A percentile compares a stretch with the other conserved stretches of the same genome.
phyloP scores from a whole-genome alignment of 2,329 filamentous ascomycete species.

The Pseudocercospora pini-densiflorae region DNA sequence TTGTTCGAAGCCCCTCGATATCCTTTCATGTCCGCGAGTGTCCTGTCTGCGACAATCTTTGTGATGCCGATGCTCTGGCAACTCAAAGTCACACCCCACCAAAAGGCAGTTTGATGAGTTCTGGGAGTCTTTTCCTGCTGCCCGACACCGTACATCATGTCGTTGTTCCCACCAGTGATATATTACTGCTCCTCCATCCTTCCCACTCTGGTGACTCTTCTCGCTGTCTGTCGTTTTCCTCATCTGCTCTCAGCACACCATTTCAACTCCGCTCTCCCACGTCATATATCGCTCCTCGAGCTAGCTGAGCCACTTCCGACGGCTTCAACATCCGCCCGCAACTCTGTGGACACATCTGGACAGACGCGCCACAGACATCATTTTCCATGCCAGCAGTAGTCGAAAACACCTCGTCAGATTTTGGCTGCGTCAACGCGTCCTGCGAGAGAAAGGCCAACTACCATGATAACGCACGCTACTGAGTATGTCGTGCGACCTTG shows the following conservation, averaged over 20 bases:
- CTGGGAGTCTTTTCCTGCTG: not conserved
- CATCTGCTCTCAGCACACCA: no score
- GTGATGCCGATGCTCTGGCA: not conserved
- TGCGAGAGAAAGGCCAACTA: not conserved
- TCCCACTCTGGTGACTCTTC: no score
- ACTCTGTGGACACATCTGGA: not conserved
- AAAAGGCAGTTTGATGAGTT: not conserved
- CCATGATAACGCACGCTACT: not conserved
- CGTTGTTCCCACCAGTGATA: not conserved
- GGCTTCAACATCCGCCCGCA: not conserved
- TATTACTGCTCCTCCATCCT: no score
- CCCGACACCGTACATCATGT: not conserved
- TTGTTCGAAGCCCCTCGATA: no score
- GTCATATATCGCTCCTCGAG: not conserved
- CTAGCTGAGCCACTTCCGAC: not conserved
- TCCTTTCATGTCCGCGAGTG: not conserved
- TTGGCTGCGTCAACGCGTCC: not conserved
- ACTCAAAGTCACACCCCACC: not conserved
- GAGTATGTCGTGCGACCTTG: not conserved
- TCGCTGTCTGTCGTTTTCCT: no score
- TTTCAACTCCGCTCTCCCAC: no score
- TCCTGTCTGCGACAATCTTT: not conserved
- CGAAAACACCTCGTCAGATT: not conserved
- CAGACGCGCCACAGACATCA: slow-evolving; percentile 5
- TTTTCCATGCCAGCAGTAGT: not conserved